Evolutionary conservation across 257 asterid species (phyloP).

Genomic region (Ilex asprella): DNA sequence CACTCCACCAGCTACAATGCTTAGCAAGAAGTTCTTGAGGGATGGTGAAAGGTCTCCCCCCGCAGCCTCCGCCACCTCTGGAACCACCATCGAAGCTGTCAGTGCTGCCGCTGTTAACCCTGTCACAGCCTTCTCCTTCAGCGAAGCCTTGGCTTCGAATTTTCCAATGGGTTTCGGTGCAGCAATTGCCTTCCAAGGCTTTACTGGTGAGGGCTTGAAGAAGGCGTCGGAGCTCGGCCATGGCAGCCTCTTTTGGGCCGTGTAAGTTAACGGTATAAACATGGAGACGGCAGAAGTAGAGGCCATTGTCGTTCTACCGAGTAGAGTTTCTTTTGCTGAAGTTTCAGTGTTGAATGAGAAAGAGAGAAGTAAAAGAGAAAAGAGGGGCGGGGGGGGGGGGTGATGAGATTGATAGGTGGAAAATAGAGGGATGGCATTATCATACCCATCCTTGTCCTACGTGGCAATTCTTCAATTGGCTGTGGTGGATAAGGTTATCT

Average conservation of each 20-base stretch:
- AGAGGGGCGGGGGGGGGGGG: background rate
- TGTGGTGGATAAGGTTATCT: slow-evolving; percentile 58
- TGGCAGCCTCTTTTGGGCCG: slow-evolving; percentile 37
- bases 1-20: background rate
- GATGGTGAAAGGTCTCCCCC: background rate
- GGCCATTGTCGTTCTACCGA: slow-evolving; percentile 44
- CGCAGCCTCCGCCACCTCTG: background rate
- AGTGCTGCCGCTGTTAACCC: background rate
- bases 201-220: slow-evolving; percentile 50
- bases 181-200: slow-evolving; percentile 26
- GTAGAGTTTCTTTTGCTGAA: slow-evolving; percentile 8
- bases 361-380: slow-evolving; percentile 5
- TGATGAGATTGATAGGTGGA: slow-evolving; percentile 44
- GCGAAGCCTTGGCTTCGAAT: background rate
- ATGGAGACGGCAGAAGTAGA: slow-evolving; percentile 63
- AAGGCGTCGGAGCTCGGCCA: slow-evolving; percentile 26
- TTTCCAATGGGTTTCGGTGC: slow-evolving; percentile 9
- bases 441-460: slow-evolving; percentile 19
- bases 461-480: slow-evolving; percentile 43
- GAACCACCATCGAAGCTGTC: slow-evolving; percentile 1
- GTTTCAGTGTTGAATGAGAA: slow-evolving; percentile 6
- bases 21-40: slow-evolving; percentile 2
- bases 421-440: slow-evolving; percentile 24
- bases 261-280: slow-evolving; percentile 43
- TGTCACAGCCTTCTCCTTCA: background rate